Conservation (phyloP, 2,329 filamentous ascomycete species). For the Neoascochyta sp. region DNA sequence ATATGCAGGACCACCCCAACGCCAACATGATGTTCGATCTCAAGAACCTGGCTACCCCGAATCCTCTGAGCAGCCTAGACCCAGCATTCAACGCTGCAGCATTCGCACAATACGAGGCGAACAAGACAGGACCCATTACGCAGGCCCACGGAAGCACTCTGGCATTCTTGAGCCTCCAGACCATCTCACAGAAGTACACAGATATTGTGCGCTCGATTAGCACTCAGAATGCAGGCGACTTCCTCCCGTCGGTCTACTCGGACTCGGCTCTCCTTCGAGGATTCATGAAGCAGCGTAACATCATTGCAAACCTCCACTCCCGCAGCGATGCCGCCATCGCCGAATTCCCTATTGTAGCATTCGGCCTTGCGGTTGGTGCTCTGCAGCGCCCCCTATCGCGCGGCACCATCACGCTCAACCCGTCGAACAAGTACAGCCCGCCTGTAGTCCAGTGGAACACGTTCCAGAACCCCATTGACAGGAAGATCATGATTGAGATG, state of each 20-base stretch:
- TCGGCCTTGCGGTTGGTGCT: constrained; percentile 18
- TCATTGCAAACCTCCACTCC: constrained; percentile 19
- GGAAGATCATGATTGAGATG: constrained; percentile 32
- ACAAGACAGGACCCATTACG: constrained; percentile 27
- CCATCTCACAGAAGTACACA: constrained; percentile 14
- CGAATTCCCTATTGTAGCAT: constrained; percentile 29
- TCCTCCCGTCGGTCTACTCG: constrained; percentile 17
- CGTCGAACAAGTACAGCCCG: constrained; percentile 27
- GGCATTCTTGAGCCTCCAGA: constrained; percentile 18
- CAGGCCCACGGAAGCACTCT: constrained; percentile 23
- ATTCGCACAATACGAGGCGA: constrained; percentile 23
- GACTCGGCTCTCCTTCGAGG: constrained; percentile 17
- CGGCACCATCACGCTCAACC: constrained; percentile 39
- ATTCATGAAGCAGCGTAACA: constrained; percentile 22
- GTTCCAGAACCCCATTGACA: constrained; percentile 37
- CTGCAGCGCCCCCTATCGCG: constrained; percentile 29
- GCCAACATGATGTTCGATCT: constrained; percentile 19
- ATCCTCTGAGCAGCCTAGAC: constrained; percentile 18
- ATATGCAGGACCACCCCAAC: constrained; percentile 34
- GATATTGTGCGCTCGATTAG: constrained; percentile 17
- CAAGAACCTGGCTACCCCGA: constrained; percentile 19
- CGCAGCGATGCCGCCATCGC: constrained; percentile 27
- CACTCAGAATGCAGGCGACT: constrained; percentile 13
- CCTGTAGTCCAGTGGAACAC: constrained; percentile 37
- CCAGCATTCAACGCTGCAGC: constrained; percentile 23